Base-by-base conservation (phyloP, 805 yeast genomes). In the Candida maris region DNA sequence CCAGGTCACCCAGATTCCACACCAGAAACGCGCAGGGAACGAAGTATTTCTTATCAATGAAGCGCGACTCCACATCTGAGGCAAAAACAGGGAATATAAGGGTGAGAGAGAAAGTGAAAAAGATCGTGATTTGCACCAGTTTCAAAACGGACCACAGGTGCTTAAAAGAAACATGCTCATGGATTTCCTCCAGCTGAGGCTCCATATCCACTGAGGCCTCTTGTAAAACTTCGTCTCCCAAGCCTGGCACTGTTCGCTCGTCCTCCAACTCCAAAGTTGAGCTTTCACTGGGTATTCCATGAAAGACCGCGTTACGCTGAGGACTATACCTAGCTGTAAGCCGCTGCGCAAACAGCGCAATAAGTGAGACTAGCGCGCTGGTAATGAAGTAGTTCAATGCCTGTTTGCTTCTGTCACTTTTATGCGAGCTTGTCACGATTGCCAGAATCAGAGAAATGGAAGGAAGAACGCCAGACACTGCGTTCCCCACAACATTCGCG, bases 401-500 rank as follows among this genome's bases (percentile, higher is more conserved):
- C 30, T 55, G 62, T n/a, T 36, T 44, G 9, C 55, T 45, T 43
- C 51, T 48, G 39, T 40, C 51, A 30, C 10, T 40, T 5, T 35
- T 31, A 7, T 49, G 43, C 9, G 34, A 27, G 35, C 37, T 56
- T 7, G 44, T 44, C 19, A 56, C 51, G 18, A 76, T 77, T 8
- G 83, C 74, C 8, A 72, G 41, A 42, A 79, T 80, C 48, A 77
- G 72, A 10, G 83, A 79, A 14, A 84, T 55, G 0, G 96, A 79
- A 2, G 98, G 97, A 23, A 91, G 64, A 0, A 93, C 95, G 2
- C 98, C 98, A 0, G 97, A 87, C 13, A 91, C 65, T 0, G 95
- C 96, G 59, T 91, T 96, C 2, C 98, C 98, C 3, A 89, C 89
- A 83, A 93, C 85, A 2, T 83, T 83, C 0, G 85, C 94, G 52